Base-by-base conservation (phyloP, 176 grass and related monocot species). In the Tillandsia leiboldiana region DNA sequence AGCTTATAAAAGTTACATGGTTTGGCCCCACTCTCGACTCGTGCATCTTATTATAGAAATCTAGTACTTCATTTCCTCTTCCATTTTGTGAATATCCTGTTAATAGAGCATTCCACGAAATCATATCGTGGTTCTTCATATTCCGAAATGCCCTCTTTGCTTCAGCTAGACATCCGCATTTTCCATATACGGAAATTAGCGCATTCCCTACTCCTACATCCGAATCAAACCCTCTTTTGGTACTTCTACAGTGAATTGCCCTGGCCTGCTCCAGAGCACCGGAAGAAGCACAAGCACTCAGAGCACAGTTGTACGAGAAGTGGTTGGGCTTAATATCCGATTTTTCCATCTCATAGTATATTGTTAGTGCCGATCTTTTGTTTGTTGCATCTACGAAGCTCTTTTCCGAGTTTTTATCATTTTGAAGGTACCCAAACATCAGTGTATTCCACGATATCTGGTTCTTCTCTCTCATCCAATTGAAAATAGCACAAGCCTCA, bases 1-100 rank as follows among this genome's bases (percentile, higher is more conserved):
- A 68, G 51, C 28, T 76, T 76, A 76, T 61, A 12, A 68, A 76
- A 2, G 74, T 76, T 11, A 76, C 52, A 49, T 59, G 74, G 53
- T 76, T 76, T 26, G 74, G 74, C 52, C 5, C 11, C 24, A 76
- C 51, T 58, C 51, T 17, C 22, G 74, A 76, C 53, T 48, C 65
- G 9, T 68, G 74, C 74, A 76, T 76, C 22, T 76, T 53, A 64
- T 68, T 27, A 59, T 76, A 76, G 65, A 76, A 58, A 11, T 49
- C 17, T 49, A 76, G 28, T 28, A 68, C 74, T 68, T 59, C 29
- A 68, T 49, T 65, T 58, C 51, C 74, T 50, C 49, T 26, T 57
- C 74, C 74, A 76, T 76, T 76, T 23, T 76, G 64, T 48, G 74
- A 76, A 76, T 68, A 76, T 66, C 64, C 74, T n/a, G 65, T 76